These are phyloP conservation scores for Ramaria rubella DNA, from an alignment of 768 basidiomycete genomes.

Conservation along the genomic window DNA sequence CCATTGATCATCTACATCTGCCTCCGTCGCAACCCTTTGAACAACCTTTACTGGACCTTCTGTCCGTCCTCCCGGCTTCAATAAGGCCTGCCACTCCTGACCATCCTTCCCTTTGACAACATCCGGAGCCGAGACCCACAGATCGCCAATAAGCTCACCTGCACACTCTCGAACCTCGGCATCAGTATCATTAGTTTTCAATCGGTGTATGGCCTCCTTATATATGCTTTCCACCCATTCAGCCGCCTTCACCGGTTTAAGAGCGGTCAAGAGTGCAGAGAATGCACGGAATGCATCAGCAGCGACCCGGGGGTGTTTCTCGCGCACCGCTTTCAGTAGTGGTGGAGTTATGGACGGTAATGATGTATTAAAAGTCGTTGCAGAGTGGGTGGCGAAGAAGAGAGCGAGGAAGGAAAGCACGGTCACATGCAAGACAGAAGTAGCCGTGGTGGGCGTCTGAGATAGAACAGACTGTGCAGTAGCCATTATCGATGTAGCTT, in stretches of 20 bases:
- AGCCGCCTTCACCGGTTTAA: conserved; percentile 57
- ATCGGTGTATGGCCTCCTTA: conserved; percentile 58
- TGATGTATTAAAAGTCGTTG: conserved; percentile 49
- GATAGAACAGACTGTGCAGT: conserved; percentile 60
- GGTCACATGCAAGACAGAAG: conserved; percentile 76
- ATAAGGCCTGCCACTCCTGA: conserved; percentile 78
- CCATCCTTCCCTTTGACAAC: conserved; percentile 53
- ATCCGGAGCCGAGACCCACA: conserved; percentile 85
- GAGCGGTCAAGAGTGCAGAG: conserved; percentile 69
- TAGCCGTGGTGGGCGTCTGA: conserved; percentile 64
- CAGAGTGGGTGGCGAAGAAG: conserved; percentile 72
- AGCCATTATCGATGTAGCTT: conserved; percentile 55
- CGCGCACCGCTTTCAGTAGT: conserved; percentile 65
- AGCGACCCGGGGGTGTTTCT: conserved; percentile 84
- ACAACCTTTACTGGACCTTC: conserved; percentile 77
- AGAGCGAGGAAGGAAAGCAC: conserved; percentile 79
- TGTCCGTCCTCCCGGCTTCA: conserved; percentile 61
- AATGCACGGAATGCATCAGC: conserved; percentile 86
- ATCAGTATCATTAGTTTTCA: conserved; percentile 81
- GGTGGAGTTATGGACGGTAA: conserved; percentile 67
- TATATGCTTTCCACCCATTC: conserved; percentile 74
- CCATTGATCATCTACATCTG: conserved; percentile 69
- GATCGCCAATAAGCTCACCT: conserved; percentile 74
- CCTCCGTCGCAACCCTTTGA: conserved; percentile 72
- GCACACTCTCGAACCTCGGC: conserved; percentile 82